These are phyloP conservation scores for Ophiostoma montium DNA, from an alignment of 2,329 filamentous ascomycete species.

Conservation along the genomic window DNA sequence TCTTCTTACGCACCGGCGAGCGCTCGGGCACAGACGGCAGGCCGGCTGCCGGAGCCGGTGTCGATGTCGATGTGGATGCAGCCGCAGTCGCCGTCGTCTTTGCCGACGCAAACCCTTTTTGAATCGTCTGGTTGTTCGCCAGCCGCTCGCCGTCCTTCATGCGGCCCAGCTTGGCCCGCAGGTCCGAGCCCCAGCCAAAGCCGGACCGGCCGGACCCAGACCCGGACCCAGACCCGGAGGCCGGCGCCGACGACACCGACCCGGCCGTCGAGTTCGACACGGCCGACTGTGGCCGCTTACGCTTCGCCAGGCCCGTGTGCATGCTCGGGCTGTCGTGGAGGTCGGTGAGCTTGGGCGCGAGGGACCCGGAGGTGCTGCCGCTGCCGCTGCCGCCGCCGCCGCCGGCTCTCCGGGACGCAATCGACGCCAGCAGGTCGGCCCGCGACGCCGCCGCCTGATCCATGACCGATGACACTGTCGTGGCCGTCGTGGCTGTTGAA, in stretches of 20 bases:
- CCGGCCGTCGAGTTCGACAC: constrained; percentile 15
- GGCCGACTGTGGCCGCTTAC: constrained; percentile 42
- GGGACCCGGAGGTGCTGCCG: constrained; percentile 12
- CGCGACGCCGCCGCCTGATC: constrained; percentile 11
- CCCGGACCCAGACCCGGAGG: constrained; percentile 7
- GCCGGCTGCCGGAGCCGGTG: background rate
- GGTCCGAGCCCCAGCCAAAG: constrained; percentile 42
- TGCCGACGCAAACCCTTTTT: background rate
- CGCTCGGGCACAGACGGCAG: constrained; percentile 14
- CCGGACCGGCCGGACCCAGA: constrained; percentile 16
- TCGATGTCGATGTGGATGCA: background rate
- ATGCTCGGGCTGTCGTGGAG: constrained; percentile 23
- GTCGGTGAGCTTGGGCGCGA: constrained; percentile 24
- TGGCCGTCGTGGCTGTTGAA: constrained; percentile 2
- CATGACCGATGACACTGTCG: constrained; percentile 8
- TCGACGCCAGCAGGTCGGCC: constrained; percentile 9
- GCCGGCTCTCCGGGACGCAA: constrained; percentile 4
- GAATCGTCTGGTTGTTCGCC: constrained; percentile 13
- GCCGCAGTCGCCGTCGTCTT: background rate
- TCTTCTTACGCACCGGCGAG: constrained; percentile 53
- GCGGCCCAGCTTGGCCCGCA: constrained; percentile 41
- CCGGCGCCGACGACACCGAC: background rate
- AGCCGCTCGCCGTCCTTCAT: constrained; percentile 43
- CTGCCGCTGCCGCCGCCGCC: background rate
- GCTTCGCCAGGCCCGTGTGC: constrained; percentile 45